Percentiles rank a stretch among this genome's conserved stretches.
Conservation (phyloP, 2,329 filamentous ascomycete genomes). For the Diaporthe sp. region DNA sequence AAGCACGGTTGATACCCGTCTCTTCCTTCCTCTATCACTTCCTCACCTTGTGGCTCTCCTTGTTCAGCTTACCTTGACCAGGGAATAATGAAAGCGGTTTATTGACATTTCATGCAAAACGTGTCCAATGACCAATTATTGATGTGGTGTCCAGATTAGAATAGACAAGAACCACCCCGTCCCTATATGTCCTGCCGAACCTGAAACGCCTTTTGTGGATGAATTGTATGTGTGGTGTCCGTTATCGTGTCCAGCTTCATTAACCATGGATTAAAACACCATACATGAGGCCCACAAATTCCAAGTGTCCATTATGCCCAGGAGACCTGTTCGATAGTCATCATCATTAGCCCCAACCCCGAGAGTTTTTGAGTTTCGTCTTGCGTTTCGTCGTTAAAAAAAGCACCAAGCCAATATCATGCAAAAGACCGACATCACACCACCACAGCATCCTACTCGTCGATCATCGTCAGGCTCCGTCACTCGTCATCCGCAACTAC, state of each 20-base stretch:
- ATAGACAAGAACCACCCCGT: neutral
- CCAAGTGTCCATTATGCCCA: constrained; percentile 19
- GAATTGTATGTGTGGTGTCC: neutral
- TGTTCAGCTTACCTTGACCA: neutral
- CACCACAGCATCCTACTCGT: neutral
- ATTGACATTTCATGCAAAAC: neutral
- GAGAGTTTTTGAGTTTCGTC: constrained; percentile 12
- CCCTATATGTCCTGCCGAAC: neutral
- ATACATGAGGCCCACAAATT: neutral
- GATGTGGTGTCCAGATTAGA: constrained; percentile 3
- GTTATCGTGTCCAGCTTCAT: neutral
- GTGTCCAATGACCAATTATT: neutral
- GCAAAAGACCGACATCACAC: neutral
- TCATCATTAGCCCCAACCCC: constrained; percentile 30
- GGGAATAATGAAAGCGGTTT: neutral
- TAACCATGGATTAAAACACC: neutral
- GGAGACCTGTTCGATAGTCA: constrained; percentile 22
- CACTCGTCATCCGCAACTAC: neutral
- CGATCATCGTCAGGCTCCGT: neutral
- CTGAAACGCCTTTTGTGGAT: constrained; percentile 8
- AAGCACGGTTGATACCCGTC: neutral
- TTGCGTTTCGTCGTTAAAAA: constrained; percentile 10
- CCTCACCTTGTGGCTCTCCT: neutral
- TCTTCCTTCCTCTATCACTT: neutral
- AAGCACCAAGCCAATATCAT: constrained; percentile 8